Evolutionary conservation across 179 eudicot genomes (phyloP).

Genomic region (Beta corolliflora): DNA sequence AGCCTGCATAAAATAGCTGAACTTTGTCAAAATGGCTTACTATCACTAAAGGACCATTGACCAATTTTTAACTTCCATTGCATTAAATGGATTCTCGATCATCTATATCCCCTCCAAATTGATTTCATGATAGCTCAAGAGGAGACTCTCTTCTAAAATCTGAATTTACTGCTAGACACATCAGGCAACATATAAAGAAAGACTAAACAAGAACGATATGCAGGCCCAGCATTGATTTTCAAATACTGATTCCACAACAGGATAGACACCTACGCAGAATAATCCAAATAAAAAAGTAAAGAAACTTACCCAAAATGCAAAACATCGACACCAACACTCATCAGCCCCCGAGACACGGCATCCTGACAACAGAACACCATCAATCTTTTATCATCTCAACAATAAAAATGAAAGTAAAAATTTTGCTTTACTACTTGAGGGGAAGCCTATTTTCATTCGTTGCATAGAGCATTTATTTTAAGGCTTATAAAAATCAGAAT

Average conservation of each 20-base stretch:
- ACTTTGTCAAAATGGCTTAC: constrained; percentile 21
- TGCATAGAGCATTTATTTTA: background rate
- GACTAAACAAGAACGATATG: background rate
- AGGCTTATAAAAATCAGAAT: background rate
- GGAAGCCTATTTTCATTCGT: background rate
- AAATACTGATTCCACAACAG: background rate
- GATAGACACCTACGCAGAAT: background rate
- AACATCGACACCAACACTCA: constrained; percentile 74
- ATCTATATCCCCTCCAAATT: background rate
- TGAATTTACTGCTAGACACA: background rate
- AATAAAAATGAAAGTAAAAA: background rate
- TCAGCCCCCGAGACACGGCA: constrained; percentile 94
- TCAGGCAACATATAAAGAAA: background rate
- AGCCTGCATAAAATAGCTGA: constrained; percentile 46
- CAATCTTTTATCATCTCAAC: background rate
- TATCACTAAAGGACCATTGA: background rate
- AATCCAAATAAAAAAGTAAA: background rate
- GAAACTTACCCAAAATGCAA: constrained; percentile 76
- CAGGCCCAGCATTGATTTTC: too few species aligned
- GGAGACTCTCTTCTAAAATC: background rate
- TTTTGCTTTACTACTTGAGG: background rate
- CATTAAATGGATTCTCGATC: background rate
- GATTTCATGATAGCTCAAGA: background rate
- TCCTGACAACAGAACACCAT: constrained; percentile 50
- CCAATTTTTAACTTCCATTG: background rate